A percentile compares a stretch with the other conserved stretches of the same genome.
phyloP scores from a whole-genome alignment of 208 protist genomes.

The Vickermania ingenoplastis region DNA sequence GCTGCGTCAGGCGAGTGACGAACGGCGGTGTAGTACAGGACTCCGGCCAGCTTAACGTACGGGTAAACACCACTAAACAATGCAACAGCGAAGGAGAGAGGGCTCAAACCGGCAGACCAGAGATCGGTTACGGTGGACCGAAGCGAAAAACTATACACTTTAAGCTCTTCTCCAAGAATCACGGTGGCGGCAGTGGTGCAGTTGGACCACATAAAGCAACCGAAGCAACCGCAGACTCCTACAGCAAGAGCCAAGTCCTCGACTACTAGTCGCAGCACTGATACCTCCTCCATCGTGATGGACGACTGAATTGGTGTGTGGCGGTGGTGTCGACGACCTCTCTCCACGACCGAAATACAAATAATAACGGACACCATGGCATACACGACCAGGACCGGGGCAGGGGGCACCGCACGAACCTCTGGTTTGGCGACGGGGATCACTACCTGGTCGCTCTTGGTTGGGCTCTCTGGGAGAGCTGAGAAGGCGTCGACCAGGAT shows the following conservation, averaged over 20 bases:
- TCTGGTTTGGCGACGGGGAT: background rate
- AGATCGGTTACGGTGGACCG: constrained; percentile 55
- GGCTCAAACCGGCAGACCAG: constrained; percentile 55
- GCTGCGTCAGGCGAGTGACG: constrained; percentile 11
- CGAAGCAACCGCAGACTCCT: constrained; percentile 12
- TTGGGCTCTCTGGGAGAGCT: background rate
- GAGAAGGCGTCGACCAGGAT: background rate
- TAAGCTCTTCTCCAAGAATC: constrained; percentile 6
- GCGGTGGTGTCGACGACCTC: background rate
- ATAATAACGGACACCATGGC: background rate
- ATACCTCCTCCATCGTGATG: constrained; percentile 2
- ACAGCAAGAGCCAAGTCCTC: constrained; percentile 36
- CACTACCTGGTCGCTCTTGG: background rate
- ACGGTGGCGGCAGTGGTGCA: constrained; percentile 39
- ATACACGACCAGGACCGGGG: background rate
- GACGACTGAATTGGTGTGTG: background rate
- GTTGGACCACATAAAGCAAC: constrained; percentile 46
- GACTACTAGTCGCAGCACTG: constrained; percentile 14
- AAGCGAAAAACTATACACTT: constrained; percentile 45
- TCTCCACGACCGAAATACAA: background rate
- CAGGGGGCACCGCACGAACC: background rate
- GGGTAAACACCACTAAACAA: constrained; percentile 76
- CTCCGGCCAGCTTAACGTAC: constrained; percentile 32
- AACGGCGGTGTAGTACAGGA: constrained; percentile 27
- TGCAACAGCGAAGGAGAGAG: constrained; percentile 53